Base-by-base conservation (phyloP, 2,329 filamentous ascomycete genomes). In the Beauveria bassiana region DNA sequence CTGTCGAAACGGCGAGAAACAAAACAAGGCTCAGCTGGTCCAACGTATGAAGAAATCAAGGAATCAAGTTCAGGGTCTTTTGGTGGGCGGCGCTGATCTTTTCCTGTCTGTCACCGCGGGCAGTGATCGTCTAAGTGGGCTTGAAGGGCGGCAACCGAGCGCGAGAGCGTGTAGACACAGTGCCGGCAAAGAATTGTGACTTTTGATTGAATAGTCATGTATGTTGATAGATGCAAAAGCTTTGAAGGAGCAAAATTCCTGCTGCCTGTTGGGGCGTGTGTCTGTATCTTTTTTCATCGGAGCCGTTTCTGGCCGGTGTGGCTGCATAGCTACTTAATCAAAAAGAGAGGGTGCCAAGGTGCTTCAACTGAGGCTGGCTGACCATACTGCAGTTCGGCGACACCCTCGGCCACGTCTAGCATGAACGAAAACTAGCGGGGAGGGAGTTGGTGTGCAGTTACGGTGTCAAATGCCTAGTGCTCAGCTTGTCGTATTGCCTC, bases 71-170 rank as follows among this genome's bases (percentile, higher is more conserved):
- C 58, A 60, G 58, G 49, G 58, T 53, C 58, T 24, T 46, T 6
- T 47, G 49, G 47, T 60, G 40, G 58, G 42, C 49, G 49, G n/a
- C 26, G 58, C 40, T 47, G 58, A 60, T 60, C 58, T 53, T 59
- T 53, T 28, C 26, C 40, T 38, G 14, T 34, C 4, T 12, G 14
- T 24, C 4, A 18, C 8, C 53, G 50, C 28, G 28, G 31, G 46
- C 14, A 46, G 47, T 42, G 49, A 60, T 54, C 50, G 58, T 53
- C 58, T 60, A 47, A 60, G 58, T 60, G 58, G 50, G 42, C 55
- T 53, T 58, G 20, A n/a, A 3, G 14, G 14, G 20, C 8, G 24
- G 43, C 42, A 49, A 24, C 45, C 7, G 5, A 20, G 28, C 12
- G 49, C 24, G 34, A 28, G 20, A 38, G 26, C 14, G 31, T 22